phyloP scores from a whole-genome alignment of 176 grass and related monocot genomes.

The Puya raimondii region DNA sequence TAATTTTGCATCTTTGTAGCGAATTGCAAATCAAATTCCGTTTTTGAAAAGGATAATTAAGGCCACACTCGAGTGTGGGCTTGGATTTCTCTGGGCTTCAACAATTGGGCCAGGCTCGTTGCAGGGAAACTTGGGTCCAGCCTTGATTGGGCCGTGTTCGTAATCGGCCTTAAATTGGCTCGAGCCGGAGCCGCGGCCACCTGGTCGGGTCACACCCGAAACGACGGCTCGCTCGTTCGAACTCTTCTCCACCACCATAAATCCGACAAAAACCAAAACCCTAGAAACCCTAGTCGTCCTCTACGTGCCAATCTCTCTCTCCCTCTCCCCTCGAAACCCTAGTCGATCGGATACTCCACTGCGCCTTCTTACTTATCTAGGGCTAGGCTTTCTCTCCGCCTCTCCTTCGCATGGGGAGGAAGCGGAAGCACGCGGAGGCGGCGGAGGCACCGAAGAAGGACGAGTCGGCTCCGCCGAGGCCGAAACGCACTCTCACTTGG shows the following conservation, averaged over 20 bases:
- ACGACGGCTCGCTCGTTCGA: not conserved
- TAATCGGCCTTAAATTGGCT: no score
- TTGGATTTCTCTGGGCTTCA: no score
- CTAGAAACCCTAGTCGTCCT: not conserved
- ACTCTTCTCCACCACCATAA: no score
- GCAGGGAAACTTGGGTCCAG: no score
- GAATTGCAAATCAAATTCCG: no score
- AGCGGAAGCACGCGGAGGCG: constrained; percentile 45
- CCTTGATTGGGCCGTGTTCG: no score
- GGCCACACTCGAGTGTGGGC: no score
- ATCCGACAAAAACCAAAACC: not conserved
- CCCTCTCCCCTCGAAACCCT: not conserved
- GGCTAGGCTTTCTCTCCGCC: not conserved
- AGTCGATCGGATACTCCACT: not conserved
- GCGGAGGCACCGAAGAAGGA: constrained; percentile 26
- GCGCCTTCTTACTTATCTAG: not conserved
- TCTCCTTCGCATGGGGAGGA: constrained; percentile 47
- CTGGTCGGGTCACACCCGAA: not conserved
- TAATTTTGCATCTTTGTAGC: no score
- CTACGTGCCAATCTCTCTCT: not conserved
- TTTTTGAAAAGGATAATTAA: no score
- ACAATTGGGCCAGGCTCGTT: no score
- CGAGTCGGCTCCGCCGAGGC: constrained; percentile 33
- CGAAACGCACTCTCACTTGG: constrained; percentile 55
- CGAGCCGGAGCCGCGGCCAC: no score